Conservation (phyloP, 1,284 basidiomycete species). For the Puccinia hordei region DNA sequence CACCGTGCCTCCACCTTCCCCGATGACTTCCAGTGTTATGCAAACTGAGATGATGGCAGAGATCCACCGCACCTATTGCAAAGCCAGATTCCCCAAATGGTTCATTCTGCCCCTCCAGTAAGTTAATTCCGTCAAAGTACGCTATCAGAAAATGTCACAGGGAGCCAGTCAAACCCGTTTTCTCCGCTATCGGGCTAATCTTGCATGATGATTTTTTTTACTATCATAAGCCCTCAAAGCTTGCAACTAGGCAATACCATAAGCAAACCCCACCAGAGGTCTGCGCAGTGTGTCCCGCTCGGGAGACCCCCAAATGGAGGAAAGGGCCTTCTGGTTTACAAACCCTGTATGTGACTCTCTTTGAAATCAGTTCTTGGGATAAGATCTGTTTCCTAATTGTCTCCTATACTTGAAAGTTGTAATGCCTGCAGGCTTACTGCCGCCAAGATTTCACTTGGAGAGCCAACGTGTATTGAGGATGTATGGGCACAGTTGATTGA, state of each 20-base stretch:
- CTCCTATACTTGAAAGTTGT: constrained; percentile 21
- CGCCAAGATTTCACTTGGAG: constrained; percentile 28
- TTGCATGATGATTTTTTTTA: neutral
- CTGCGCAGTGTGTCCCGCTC: constrained; percentile 36
- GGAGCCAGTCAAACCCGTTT: neutral
- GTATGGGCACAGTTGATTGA: constrained; percentile 43
- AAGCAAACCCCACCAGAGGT: constrained; percentile 45
- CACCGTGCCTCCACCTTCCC: constrained; percentile 1
- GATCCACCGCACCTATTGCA: neutral
- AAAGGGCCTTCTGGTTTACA: constrained; percentile 48
- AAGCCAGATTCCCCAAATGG: constrained; percentile 11
- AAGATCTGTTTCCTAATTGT: neutral
- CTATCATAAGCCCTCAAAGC: constrained; percentile 19
- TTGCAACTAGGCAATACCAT: constrained; percentile 39
- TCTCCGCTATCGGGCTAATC: neutral
- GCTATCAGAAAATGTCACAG: too few relatives aligned
- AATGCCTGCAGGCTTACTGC: constrained; percentile 48
- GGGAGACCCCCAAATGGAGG: constrained; percentile 41
- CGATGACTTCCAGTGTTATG: neutral
- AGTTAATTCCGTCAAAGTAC: neutral
- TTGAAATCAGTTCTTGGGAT: neutral
- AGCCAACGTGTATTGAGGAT: constrained; percentile 43
- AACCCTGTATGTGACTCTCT: constrained; percentile 41
- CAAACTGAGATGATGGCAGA: constrained; percentile 6
- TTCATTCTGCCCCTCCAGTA: neutral